Evolutionary conservation across 306 rosid genomes (phyloP).

Genomic region (Vachellia pachyceras): DNA sequence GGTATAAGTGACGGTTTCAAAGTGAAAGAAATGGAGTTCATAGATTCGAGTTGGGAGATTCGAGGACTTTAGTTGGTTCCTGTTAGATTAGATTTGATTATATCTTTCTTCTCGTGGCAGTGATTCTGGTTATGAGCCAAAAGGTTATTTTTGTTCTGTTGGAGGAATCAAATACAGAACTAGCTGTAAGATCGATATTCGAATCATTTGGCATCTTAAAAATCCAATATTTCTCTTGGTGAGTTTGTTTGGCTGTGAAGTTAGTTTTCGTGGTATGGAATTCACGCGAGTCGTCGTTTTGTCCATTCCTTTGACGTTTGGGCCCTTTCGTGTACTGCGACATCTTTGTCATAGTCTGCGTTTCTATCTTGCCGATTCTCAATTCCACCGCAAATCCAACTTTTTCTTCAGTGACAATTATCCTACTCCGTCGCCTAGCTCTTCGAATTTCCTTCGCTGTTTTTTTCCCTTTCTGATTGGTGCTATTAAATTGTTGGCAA

Average conservation of each 20-base stretch:
- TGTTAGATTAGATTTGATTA: neutral
- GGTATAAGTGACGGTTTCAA: neutral
- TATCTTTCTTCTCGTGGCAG: conserved; percentile 27
- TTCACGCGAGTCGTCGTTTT: conserved; percentile 38
- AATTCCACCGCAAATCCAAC: neutral
- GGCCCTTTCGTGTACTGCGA: conserved; percentile 46
- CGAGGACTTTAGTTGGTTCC: conserved; percentile 21
- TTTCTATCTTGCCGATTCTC: neutral
- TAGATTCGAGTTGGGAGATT: neutral
- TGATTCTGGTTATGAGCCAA: conserved; percentile 25
- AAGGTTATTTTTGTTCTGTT: conserved; percentile 34
- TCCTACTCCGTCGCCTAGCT: conserved; percentile 33
- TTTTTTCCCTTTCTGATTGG: conserved; percentile 15
- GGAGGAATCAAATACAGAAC: conserved; percentile 1
- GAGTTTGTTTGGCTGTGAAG: conserved; percentile 41
- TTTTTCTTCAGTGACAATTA: conserved; percentile 23
- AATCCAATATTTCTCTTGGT: conserved; percentile 43
- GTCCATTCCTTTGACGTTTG: conserved; percentile 39
- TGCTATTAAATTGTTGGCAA: neutral
- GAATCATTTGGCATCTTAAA: conserved; percentile 16
- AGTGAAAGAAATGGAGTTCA: neutral
- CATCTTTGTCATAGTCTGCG: conserved; percentile 38
- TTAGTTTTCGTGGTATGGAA: conserved; percentile 24
- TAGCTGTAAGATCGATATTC: conserved; percentile 26
- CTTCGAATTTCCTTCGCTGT: conserved; percentile 11